Percentiles rank a stretch among this genome's conserved stretches.
phyloP scores from a whole-genome alignment of 352 stramenopile genomes.

The Pelagophyceae sp. region DNA sequence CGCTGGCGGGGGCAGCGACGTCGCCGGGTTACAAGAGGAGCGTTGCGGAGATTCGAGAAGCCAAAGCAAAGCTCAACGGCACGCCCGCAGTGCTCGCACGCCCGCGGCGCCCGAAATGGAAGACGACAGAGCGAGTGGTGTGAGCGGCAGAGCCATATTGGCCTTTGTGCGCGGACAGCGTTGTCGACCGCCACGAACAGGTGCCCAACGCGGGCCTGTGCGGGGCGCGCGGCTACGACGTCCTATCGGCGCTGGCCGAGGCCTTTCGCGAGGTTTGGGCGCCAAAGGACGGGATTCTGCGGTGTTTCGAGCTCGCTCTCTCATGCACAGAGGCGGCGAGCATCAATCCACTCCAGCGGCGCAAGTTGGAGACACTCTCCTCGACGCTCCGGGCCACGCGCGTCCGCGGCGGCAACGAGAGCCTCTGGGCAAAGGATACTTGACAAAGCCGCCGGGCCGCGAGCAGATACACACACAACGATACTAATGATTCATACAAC shows the following conservation, averaged over 20 bases:
- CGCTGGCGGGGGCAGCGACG: background rate
- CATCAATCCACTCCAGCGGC: conserved; percentile 2
- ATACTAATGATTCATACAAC: no score
- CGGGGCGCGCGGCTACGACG: background rate
- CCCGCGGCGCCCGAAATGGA: background rate
- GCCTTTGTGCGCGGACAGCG: no score
- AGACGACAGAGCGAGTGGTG: no score
- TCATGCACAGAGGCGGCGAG: background rate
- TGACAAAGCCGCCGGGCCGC: no score
- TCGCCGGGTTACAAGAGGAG: background rate
- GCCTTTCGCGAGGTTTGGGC: background rate
- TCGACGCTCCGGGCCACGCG: conserved; percentile 1
- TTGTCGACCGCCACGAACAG: no score
- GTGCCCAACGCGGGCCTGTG: background rate
- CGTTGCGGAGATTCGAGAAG: background rate
- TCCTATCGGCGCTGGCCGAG: background rate
- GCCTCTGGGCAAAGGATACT: no score
- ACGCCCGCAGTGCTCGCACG: background rate
- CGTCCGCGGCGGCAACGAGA: no score
- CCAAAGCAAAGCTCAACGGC: background rate
- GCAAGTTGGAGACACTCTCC: background rate
- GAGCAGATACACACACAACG: no score
- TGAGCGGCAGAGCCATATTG: no score
- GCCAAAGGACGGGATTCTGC: background rate
- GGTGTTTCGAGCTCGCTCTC: background rate